Conservation (phyloP, 345 rosid species). For the Geranium rotundifolium region DNA sequence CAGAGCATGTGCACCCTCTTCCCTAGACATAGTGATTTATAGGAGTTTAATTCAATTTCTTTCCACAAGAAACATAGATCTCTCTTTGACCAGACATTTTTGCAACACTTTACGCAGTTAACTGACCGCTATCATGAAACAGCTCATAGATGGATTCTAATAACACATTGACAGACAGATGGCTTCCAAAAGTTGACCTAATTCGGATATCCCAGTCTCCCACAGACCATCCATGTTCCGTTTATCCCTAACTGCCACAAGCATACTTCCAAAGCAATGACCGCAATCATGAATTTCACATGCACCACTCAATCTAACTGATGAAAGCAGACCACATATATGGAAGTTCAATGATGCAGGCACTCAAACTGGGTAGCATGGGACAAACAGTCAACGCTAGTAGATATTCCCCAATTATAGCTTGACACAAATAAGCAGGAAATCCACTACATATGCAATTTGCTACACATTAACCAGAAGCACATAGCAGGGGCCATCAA, state of each 20-base stretch:
- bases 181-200: too few relatives aligned
- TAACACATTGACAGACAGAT: too few relatives aligned
- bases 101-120: too few relatives aligned
- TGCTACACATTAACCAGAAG: slow-evolving; percentile 1
- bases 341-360: neutral
- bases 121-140: too few relatives aligned
- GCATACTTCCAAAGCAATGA: neutral
- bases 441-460: neutral
- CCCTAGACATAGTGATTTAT: too few relatives aligned
- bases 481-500: neutral
- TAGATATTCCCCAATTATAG: neutral
- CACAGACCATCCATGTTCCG: neutral
- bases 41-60: too few relatives aligned
- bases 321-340: neutral
- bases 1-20: neutral
- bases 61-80: too few relatives aligned
- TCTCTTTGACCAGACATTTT: too few relatives aligned
- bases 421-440: neutral
- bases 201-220: neutral
- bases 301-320: neutral
- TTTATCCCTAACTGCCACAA: too few relatives aligned
- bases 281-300: neutral
- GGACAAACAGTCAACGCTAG: neutral
- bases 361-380: neutral
- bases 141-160: too few relatives aligned